Base-by-base conservation (phyloP, 1,284 basidiomycete genomes). In the Apiotrichum brassicae region DNA sequence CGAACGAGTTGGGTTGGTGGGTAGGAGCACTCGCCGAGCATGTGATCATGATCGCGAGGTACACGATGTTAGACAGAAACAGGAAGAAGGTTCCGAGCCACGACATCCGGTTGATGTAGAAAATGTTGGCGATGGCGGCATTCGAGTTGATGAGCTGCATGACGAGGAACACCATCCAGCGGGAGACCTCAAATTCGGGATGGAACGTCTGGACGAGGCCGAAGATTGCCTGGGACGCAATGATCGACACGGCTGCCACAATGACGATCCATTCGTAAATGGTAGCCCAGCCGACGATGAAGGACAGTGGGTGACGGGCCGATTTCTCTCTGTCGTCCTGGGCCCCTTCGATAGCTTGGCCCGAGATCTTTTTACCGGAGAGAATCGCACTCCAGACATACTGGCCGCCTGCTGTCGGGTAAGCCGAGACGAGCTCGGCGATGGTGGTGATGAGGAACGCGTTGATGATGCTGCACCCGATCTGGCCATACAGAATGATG, bases 161-260 rank as follows among this genome's bases (percentile, higher is more conserved):
- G n/a, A 60, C 40, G 8, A 56, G 25, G 49, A 58, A 60, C 20
- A 60, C 54, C 23, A 51, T 48, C 58, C 58, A 60, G 4, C 58
- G 53, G 35, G 56, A 34, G 6, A 60, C 41, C 4, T 40, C 42
- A 25, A 60, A 58, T 19, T 26, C 39, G 6, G 56, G 56, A 26
- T 55, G 28, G 43, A 46, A 60, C 1, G 41, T 47, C 36, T 45
- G 43, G 2, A 53, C 54, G 23, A 59, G 45, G 5, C 43, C 49
- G n/a, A 50, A 55, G 24, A 57, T 47, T 16, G 54, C 48, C 32
- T 60, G 53, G 9, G 45, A 34, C 14, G 51, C 22, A 34, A 58
- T 53, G 44, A 60, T 55, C 35, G 43, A 35, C n/a, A 61, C 50
- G 19, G 57, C 53, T 1, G 59, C 46, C 23, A 59, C 49, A 35